These are phyloP conservation scores for Gnomoniopsis smithogilvyi DNA, from an alignment of 2,329 filamentous ascomycete genomes.

Conservation along the genomic window DNA sequence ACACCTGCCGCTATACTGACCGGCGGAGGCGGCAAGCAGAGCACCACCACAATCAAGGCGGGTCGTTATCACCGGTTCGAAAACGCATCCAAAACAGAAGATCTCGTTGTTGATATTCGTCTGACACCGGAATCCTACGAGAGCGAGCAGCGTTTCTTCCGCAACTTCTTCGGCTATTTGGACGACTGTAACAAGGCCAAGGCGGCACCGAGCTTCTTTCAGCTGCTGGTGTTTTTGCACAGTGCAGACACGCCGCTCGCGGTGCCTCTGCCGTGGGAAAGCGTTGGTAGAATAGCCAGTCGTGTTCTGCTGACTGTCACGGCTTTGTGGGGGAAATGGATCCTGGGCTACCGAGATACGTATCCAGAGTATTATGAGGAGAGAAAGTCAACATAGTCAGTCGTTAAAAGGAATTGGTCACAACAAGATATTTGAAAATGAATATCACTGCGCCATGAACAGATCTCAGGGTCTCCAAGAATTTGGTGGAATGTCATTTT, in stretches of 20 bases:
- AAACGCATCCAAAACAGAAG: constrained; percentile 9
- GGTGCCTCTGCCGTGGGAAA: constrained; percentile 13
- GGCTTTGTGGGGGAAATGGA: constrained; percentile 15
- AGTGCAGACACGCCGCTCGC: constrained; percentile 15
- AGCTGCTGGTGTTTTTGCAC: constrained; percentile 22
- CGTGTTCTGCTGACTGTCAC: constrained; percentile 6
- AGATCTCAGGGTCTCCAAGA: no score
- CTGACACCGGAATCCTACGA: constrained; percentile 17
- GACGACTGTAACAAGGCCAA: constrained; percentile 20
- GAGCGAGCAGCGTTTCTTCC: constrained; percentile 23
- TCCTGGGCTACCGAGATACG: constrained; percentile 15
- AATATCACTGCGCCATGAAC: no score
- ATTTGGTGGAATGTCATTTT: no score
- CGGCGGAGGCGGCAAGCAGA: neutral
- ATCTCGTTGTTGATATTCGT: constrained; percentile 15
- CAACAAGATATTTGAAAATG: no score
- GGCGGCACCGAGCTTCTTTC: constrained; percentile 19
- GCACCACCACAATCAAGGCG: constrained; percentile 1
- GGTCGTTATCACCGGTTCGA: constrained; percentile 15
- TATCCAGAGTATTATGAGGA: constrained; percentile 20
- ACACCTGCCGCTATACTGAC: neutral
- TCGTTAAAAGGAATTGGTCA: no score
- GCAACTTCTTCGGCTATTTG: constrained; percentile 23
- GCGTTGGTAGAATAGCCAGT: neutral
- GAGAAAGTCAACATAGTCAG: constrained; percentile 6